Base-by-base conservation (phyloP, 257 asterid species). In the Solanum paucissectum region DNA sequence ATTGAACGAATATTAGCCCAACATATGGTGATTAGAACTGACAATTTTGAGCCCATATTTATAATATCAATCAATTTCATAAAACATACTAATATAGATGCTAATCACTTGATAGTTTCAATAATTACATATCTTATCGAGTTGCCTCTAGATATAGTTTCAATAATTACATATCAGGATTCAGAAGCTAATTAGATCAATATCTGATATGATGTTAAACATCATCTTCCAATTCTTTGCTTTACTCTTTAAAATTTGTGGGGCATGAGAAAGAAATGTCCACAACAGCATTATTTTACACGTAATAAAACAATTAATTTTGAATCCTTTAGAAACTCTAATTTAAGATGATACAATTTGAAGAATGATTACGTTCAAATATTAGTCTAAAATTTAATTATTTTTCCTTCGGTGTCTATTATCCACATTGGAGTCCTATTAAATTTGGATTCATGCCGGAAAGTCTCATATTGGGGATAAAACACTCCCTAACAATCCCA, bases 371-470 rank as follows among this genome's bases (percentile, higher is more conserved):
- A 60, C 27, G 21, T 60, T 60, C 66, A 58, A 21, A 1, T 60
- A 68, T 13, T 58, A 58, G 2, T 13, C 7, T 46, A 13, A 12
- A 62, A 25, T 66, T 66, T 44, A 44, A 44, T 44, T 44, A 44
- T 44, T 12, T 44, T 44, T 44, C 0, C 16, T 44, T 0, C 0
- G 5, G 5, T 12, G 16, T 44, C 16, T 4, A 44, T 13, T 44
- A 46, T 46, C 7, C 2, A 13, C 2, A 18, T 52, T 52, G 2
- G 0, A 52, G n/a, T 1, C n/a, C 3, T 0, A 18, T 4, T 52
- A 52, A 6, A 52, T 52, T 1, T 52, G 1, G 0, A 52, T 6
- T 52, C 60, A 1, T 6, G 0, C 0, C 1, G 8, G 0, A 52
- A 52, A 49, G 1, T 5, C 3, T 0, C 20, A 10, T 42, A 10